Evolutionary conservation across 768 basidiomycete genomes (phyloP), one percentile per base, ranked within the genome.

Genomic region (Hygrophorus pudorinus): DNA sequence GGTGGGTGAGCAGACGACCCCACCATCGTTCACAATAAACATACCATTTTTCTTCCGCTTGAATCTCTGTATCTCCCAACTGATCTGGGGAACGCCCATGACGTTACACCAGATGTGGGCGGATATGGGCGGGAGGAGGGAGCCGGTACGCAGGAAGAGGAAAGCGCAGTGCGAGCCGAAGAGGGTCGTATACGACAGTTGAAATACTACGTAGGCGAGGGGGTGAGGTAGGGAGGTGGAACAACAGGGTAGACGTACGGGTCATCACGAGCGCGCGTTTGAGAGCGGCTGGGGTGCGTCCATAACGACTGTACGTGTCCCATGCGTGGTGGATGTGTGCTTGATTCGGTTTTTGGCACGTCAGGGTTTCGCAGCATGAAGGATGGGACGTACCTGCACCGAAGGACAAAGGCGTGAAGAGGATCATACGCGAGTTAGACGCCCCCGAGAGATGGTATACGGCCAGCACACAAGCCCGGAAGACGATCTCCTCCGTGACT

Each of bases 261-360:
- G 66, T 72, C 28, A 65, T 63, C 13, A 83, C 49, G 10, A 73
- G 45, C 0, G 93, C 88, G 11, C 65, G 72, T 45, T 78, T 67
- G 2, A 81, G 64, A 0, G 92, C 91, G n/a, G 60, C 57, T 7
- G 48, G 38, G 1, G 74, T 89, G 27, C 81, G 65, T 1, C 94
- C 94, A 46, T 76, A 75, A 11, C 75, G 76, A 47, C 80, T 77
- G 59, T 78, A 99, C 0, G 70, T 75, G 47, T 98, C 96, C 75
- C 79, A 87, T 11, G 82, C 90, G 54, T 98, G 96, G 54, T 99
- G 96, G 1, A 80, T 64, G 57, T 99, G 96, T 1, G 96, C 94
- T 91, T 13, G n/a, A 35, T 14, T 27, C 7, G 12, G 24, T 18
- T 2, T 10, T 10, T 14, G 14, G 11, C 17, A 18, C 11, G 38